Conservation (phyloP, 177 flowering plant species). For the Tripterygium wilfordii region DNA sequence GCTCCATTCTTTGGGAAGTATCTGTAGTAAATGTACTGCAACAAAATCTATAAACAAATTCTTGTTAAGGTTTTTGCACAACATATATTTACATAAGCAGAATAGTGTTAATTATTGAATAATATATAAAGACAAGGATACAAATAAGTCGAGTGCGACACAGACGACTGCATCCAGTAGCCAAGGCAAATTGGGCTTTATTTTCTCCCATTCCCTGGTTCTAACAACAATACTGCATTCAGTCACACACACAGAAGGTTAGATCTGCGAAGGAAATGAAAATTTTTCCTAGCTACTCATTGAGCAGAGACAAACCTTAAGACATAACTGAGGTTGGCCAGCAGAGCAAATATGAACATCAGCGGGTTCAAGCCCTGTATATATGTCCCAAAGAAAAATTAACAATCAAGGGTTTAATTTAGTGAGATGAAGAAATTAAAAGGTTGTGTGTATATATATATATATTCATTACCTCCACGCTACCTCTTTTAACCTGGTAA, state of each 20-base stretch:
- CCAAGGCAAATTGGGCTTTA: constrained; percentile 81
- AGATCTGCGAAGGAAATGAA: constrained; percentile 8
- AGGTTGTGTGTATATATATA: too few species aligned
- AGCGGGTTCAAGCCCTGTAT: not conserved
- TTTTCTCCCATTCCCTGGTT: constrained; percentile 63
- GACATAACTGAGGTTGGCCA: not conserved
- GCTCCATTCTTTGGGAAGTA: too few species aligned
- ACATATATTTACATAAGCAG: too few species aligned
- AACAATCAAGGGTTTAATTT: not conserved
- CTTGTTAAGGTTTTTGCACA: too few species aligned
- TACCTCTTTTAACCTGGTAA: too few species aligned
- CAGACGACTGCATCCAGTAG: constrained; percentile 87
- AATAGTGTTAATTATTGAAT: too few species aligned
- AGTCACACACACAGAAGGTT: too few species aligned
- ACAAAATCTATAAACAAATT: too few species aligned
- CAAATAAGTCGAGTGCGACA: constrained; percentile 60
- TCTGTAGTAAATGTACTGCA: too few species aligned
- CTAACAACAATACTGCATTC: constrained; percentile 75
- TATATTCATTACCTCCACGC: too few species aligned
- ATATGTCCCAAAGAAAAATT: too few species aligned
- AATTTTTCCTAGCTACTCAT: too few species aligned
- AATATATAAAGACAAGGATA: constrained; percentile 70
- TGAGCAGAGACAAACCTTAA: not conserved
- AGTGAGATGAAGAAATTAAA: not conserved
- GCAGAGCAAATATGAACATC: not conserved